These are phyloP conservation scores for Beta macrorhiza DNA, from an alignment of 179 eudicot genomes.

Conservation along the genomic window DNA sequence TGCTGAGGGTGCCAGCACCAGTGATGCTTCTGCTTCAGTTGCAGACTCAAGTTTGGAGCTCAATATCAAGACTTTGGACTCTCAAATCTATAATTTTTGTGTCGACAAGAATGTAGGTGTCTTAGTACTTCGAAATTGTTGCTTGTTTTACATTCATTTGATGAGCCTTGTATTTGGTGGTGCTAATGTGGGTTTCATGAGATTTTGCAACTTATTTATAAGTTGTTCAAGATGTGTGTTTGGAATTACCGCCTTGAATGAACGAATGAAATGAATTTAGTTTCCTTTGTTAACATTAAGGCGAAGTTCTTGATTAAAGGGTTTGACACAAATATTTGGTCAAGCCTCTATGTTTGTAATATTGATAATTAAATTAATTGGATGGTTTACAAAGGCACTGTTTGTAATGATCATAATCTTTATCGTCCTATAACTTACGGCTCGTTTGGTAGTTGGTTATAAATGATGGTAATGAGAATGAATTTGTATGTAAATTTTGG, in stretches of 20 bases:
- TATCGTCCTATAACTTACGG: not conserved
- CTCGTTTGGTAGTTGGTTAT: not conserved
- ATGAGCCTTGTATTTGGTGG: not conserved
- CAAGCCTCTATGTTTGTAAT: not conserved
- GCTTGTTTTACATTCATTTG: not conserved
- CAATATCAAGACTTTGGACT: conserved; percentile 90
- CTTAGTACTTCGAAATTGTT: not conserved
- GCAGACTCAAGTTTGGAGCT: conserved; percentile 66
- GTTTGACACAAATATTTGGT: not conserved
- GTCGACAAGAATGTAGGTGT: conserved; percentile 69
- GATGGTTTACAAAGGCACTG: not conserved
- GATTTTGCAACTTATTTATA: not conserved
- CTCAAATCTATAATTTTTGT: conserved; percentile 59
- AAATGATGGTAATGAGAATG: too few relatives aligned
- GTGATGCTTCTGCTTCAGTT: conserved; percentile 45
- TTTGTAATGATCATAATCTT: not conserved
- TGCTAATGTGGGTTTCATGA: not conserved
- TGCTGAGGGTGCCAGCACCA: conserved; percentile 54
- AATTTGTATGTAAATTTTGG: too few relatives aligned
- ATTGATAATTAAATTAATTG: not conserved
- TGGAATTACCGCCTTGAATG: not conserved
- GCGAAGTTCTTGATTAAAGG: not conserved
- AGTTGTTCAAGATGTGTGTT: not conserved
- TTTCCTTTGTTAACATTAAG: not conserved
- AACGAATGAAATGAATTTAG: not conserved